A percentile compares a stretch with the other conserved stretches of the same genome.
phyloP scores from a whole-genome alignment of 2,329 filamentous ascomycete species.

The Stachybotrys elegans region DNA sequence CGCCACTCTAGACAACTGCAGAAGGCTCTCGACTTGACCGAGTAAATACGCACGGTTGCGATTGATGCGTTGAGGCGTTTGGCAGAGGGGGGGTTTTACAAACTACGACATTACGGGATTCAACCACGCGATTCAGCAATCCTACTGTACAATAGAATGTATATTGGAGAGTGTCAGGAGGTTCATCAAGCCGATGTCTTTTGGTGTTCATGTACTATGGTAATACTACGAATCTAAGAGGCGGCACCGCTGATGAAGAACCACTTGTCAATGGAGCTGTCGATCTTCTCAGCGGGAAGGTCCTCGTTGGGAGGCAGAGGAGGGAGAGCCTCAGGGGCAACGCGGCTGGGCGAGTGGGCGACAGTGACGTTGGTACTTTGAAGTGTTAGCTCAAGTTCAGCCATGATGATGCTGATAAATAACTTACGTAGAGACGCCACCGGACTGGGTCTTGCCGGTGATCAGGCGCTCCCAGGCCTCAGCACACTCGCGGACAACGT shows the following conservation, averaged over 20 bases:
- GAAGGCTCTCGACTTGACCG: conserved; percentile 73
- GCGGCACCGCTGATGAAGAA: conserved; percentile 99
- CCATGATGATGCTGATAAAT: not conserved
- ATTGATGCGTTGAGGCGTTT: conserved; percentile 28
- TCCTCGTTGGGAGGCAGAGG: conserved; percentile 78
- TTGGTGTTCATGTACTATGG: too few relatives aligned
- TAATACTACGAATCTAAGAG: conserved; percentile 57
- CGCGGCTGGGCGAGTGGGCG: conserved; percentile 65
- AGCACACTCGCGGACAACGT: conserved; percentile 90
- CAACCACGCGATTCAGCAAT: not conserved
- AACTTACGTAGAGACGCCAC: conserved; percentile 77
- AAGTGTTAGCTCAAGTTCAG: conserved; percentile 19
- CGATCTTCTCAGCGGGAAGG: conserved; percentile 79
- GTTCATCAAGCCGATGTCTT: too few relatives aligned
- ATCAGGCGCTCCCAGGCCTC: conserved; percentile 98
- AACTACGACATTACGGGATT: not conserved
- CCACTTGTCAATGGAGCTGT: conserved; percentile 99
- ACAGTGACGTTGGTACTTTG: conserved; percentile 78
- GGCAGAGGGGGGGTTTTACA: too few relatives aligned
- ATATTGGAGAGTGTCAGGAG: too few relatives aligned
- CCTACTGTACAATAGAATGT: too few relatives aligned
- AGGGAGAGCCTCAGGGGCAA: conserved; percentile 64
- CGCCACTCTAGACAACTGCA: conserved; percentile 79
- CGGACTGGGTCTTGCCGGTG: conserved; percentile 77
- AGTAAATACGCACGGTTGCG: conserved; percentile 25